Evolutionary conservation across 1,139 yeast genomes (phyloP), one percentile per base, ranked within the genome.

Genomic region (Pneumocystis jirovecii): DNA sequence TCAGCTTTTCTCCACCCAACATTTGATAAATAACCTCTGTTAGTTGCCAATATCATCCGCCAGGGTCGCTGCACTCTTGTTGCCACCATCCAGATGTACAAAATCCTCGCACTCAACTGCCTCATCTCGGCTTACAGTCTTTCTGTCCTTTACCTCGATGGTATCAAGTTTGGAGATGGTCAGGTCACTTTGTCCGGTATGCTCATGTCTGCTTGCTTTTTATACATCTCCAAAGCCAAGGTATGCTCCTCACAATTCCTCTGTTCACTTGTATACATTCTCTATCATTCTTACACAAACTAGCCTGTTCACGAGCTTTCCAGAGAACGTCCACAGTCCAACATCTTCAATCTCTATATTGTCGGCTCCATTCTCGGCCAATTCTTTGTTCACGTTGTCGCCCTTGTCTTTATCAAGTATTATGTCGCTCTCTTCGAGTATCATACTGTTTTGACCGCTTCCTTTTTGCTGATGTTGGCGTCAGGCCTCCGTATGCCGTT

Each of bases 51-150:
- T 73, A 89, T 93, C 70, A 83, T 93, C 71, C 91, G 99, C 78
- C 97, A 95, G 81, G 99, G 99, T 71, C 90, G 99, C 78, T 89
- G 96, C 80, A 96, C 99, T 12, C 81, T 93, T 72, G 97, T 95
- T 66, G 90, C 97, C 19, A 93, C 98, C 29, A 91, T 93, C 73
- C 98, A 93, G 78, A 95, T 93, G 98, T 95, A 95, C 82, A 93
- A 93, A 80, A 93, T 93, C 73, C 81, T 93, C 74, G 98, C 99
- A 0, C 82, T 93, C 78, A 93, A 93, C 76, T 95, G 98, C 82
- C 82, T 93, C 79, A 90, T 93, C 78, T 87, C 96, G 70, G 98
- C 99, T 40, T 93, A 93, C 76, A 90, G 97, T 3, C 81, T 93
- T 72, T 88, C 96, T 63, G 97, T 93, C 56, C 83, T 93, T 73